Evolutionary conservation across 2,329 filamentous ascomycete genomes (phyloP).

Genomic region (Calonectria pauciramosa): DNA sequence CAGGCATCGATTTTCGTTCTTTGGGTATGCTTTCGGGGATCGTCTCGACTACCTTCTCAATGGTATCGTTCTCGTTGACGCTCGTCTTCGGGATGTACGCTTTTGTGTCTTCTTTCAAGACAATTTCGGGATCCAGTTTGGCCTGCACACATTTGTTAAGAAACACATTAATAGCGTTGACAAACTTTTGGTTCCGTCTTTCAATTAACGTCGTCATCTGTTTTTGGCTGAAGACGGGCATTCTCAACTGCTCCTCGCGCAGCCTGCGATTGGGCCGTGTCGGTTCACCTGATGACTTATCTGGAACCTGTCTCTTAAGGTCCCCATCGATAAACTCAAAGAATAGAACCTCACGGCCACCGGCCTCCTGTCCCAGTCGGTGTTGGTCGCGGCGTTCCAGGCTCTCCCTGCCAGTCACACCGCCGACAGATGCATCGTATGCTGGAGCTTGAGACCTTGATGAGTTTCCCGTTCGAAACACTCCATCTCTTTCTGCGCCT

Average conservation of each 20-base stretch:
- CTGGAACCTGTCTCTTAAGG: slow-evolving; percentile 82
- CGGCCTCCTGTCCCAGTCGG: slow-evolving; percentile 34
- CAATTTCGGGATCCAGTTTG: slow-evolving; percentile 75
- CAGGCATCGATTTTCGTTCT: slow-evolving; percentile 83
- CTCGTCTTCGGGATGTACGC: slow-evolving; percentile 74
- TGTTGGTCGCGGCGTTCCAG: slow-evolving; percentile 48
- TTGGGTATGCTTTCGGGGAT: slow-evolving; percentile 81
- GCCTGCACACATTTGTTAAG: slow-evolving; percentile 79
- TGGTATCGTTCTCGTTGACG: slow-evolving; percentile 50
- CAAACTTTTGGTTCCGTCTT: slow-evolving; percentile 88
- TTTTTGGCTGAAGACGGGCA: slow-evolving; percentile 93
- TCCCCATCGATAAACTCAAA: slow-evolving; percentile 96
- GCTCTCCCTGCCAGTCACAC: slow-evolving; percentile 64
- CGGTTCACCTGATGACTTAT: slow-evolving; percentile 80
- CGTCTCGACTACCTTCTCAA: slow-evolving; percentile 54
- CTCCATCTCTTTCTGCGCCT: slow-evolving; percentile 75
- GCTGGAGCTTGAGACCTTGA: slow-evolving; percentile 64
- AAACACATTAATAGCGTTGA: slow-evolving; percentile 81
- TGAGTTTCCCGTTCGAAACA: slow-evolving; percentile 65
- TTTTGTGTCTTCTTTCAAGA: slow-evolving; percentile 71
- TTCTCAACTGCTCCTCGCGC: slow-evolving; percentile 84
- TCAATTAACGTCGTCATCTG: slow-evolving; percentile 92
- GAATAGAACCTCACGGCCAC: slow-evolving; percentile 78
- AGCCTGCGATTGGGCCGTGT: slow-evolving; percentile 77
- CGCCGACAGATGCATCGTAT: slow-evolving; percentile 70